These are phyloP conservation scores for Microstroma glucosiphilum DNA, from an alignment of 1,284 basidiomycete species.

Conservation along the genomic window DNA sequence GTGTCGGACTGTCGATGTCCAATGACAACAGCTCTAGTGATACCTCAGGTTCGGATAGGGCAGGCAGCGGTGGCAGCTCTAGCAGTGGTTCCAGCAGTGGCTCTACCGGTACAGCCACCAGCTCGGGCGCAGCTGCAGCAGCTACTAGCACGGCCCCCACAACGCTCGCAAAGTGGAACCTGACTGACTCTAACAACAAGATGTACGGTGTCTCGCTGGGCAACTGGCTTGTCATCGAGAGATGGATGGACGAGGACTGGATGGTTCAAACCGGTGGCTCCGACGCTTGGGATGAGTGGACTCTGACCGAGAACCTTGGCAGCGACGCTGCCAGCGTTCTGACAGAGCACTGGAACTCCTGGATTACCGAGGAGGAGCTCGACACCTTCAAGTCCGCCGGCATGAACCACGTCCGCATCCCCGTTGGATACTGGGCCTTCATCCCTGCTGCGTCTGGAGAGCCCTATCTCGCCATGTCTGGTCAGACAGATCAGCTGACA, in stretches of 20 bases:
- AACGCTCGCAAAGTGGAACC: constrained; percentile 40
- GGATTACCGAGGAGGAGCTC: constrained; percentile 52
- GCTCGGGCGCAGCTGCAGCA: constrained; percentile 10
- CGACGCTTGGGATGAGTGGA: constrained; percentile 52
- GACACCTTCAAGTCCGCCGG: constrained; percentile 41
- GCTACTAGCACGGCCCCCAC: constrained; percentile 22
- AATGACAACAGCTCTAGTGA: constrained; percentile 8
- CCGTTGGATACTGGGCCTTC: constrained; percentile 50
- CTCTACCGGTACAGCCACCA: constrained; percentile 9
- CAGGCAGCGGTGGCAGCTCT: constrained; percentile 7
- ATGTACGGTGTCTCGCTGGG: constrained; percentile 46
- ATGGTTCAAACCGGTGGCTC: constrained; percentile 45
- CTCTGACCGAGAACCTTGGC: constrained; percentile 42
- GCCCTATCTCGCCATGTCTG: constrained; percentile 30
- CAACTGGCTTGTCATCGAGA: constrained; percentile 46
- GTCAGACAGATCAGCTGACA: constrained; percentile 34
- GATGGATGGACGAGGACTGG: constrained; percentile 54
- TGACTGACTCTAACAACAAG: constrained; percentile 43
- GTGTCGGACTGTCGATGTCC: constrained; percentile 19
- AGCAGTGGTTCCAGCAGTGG: constrained; percentile 8
- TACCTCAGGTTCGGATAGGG: constrained; percentile 2
- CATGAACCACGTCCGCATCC: constrained; percentile 51
- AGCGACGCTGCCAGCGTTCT: constrained; percentile 28
- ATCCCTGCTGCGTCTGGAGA: constrained; percentile 32
- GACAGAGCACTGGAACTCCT: constrained; percentile 48